Conservation (phyloP, 2,329 filamentous ascomycete species). For the Nannizzia gypsea region DNA sequence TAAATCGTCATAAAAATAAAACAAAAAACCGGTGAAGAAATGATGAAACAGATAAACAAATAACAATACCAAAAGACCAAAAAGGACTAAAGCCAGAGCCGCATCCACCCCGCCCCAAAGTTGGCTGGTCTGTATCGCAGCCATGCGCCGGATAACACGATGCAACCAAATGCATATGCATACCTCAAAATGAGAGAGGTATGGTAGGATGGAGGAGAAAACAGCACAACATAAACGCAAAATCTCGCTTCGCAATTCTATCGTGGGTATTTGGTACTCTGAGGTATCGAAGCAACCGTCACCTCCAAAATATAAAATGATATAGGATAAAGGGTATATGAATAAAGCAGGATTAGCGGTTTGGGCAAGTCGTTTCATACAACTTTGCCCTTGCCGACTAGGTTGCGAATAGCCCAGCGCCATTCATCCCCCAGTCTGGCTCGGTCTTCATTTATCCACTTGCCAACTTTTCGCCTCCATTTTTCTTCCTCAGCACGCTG, state of each 20-base stretch:
- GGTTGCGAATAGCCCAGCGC: slow-evolving; percentile 60
- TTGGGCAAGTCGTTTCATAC: not conserved
- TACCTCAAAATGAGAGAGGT: not conserved
- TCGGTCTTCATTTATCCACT: slow-evolving; percentile 59
- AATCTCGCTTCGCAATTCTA: not conserved
- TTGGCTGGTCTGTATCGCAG: slow-evolving; percentile 5
- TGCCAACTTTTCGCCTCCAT: slow-evolving; percentile 78
- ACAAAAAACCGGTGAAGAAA: not conserved
- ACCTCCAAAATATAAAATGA: not conserved
- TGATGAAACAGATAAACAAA: too few relatives aligned
- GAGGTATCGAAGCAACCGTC: not conserved
- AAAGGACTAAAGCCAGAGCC: not conserved
- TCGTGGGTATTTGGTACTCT: not conserved
- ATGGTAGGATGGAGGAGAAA: not conserved
- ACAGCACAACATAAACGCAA: not conserved
- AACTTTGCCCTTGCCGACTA: slow-evolving; percentile 23
- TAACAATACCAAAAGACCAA: not conserved
- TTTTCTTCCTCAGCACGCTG: slow-evolving; percentile 85
- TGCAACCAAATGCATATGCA: not conserved
- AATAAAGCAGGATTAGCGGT: not conserved
- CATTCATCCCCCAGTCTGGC: slow-evolving; percentile 43
- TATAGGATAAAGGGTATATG: not conserved
- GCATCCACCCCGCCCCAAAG: not conserved
- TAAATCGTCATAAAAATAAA: slow-evolving; percentile 5
- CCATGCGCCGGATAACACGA: slow-evolving; percentile 1